A percentile compares a stretch with the other conserved stretches of the same genome.
These are phyloP conservation scores for Lactarius trivialis DNA, from an alignment of 768 basidiomycete genomes.

Conservation along the genomic window DNA sequence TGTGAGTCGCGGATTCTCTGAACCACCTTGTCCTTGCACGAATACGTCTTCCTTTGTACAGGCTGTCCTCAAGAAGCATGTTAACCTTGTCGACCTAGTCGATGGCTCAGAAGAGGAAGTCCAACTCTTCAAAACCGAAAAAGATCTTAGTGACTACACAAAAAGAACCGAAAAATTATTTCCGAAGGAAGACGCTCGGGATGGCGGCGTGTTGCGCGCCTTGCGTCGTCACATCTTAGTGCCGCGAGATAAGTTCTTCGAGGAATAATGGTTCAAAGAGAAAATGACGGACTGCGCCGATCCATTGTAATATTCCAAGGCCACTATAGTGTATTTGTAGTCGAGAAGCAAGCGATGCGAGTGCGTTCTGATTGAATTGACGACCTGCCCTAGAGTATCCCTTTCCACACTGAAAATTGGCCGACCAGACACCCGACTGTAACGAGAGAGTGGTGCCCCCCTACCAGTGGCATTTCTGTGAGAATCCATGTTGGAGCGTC, in stretches of 20 bases:
- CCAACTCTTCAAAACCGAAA: conserved; percentile 23
- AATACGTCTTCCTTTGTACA: not conserved
- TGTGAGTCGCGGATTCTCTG: not conserved
- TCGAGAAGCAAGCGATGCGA: too few species aligned
- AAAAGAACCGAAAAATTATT: conserved; percentile 23
- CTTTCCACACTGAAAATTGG: too few species aligned
- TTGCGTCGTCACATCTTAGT: conserved; percentile 26
- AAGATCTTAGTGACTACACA: conserved; percentile 26
- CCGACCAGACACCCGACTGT: too few species aligned
- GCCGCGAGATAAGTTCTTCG: not conserved
- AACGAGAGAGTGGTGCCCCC: too few species aligned
- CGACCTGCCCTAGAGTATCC: too few species aligned
- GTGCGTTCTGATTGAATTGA: too few species aligned
- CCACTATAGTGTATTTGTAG: not conserved
- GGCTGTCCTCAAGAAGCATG: conserved; percentile 15
- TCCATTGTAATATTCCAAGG: not conserved
- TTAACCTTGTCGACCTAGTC: conserved; percentile 32
- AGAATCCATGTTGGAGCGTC: too few species aligned
- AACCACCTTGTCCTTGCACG: not conserved
- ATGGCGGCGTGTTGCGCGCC: conserved; percentile 30
- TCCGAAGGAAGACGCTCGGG: conserved; percentile 27
- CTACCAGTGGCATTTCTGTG: too few species aligned
- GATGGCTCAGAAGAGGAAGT: conserved; percentile 23
- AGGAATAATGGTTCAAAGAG: not conserved
- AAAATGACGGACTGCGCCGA: not conserved